Percentiles rank a stretch among this genome's conserved stretches.
These are phyloP conservation scores for Magnaporthiopsis rhizophila DNA, from an alignment of 2,329 filamentous ascomycete species.

Conservation along the genomic window DNA sequence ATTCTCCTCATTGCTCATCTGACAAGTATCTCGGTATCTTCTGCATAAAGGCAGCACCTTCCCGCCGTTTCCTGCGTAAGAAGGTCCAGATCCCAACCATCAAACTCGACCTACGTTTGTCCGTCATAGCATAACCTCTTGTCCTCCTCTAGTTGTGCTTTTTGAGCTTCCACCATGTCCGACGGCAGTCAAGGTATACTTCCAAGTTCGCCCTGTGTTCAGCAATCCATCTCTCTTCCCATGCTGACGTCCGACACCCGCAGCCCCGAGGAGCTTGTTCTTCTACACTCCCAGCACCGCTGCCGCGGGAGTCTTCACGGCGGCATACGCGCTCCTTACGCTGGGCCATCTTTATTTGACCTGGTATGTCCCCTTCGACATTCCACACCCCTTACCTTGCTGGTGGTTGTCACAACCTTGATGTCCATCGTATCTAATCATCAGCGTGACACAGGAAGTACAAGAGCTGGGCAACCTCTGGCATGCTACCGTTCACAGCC, in stretches of 20 bases:
- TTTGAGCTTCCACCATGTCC: background rate
- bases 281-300: conserved; percentile 40
- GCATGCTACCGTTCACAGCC: conserved; percentile 33
- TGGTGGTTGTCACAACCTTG: no score
- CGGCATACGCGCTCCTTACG: conserved; percentile 30
- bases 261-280: conserved; percentile 35
- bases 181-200: background rate
- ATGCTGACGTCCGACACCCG: background rate
- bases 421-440: background rate
- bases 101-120: no score
- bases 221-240: no score
- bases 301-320: conserved; percentile 37
- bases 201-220: background rate
- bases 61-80: no score
- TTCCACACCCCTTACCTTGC: no score
- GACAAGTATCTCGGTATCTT: no score
- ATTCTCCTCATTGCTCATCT: no score
- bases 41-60: no score
- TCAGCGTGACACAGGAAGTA: conserved; percentile 22
- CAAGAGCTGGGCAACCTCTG: conserved; percentile 29
- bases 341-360: conserved; percentile 33
- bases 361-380: conserved; percentile 30
- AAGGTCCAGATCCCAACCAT: no score
- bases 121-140: no score
- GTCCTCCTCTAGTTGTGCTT: no score